These are phyloP conservation scores for Cyclospora cayetanensis DNA, from an alignment of 169 alveolate species.

Conservation along the genomic window DNA sequence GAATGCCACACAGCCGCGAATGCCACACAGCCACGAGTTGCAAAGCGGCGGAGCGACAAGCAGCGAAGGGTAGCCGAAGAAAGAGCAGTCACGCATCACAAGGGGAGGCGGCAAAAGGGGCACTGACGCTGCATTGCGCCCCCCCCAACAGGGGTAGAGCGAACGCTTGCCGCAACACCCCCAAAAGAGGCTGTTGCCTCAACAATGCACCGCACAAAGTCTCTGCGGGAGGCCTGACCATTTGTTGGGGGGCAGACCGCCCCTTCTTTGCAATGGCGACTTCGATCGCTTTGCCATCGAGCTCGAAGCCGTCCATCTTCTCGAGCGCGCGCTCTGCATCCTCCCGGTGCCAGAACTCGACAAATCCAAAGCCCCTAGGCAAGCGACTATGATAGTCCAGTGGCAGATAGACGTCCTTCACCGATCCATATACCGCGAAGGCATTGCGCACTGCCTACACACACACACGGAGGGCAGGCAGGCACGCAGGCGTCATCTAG, in stretches of 20 bases:
- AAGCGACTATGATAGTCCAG: constrained; percentile 89
- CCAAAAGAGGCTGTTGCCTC: background rate
- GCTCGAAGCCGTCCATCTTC: constrained; percentile 69
- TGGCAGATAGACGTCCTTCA: constrained; percentile 93
- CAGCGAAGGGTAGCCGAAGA: background rate
- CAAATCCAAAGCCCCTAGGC: constrained; percentile 93
- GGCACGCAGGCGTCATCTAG: background rate
- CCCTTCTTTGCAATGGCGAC: constrained; percentile 72
- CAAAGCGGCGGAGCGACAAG: background rate
- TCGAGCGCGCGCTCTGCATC: constrained; percentile 89
- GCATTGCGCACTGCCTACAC: constrained; percentile 62
- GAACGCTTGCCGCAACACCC: background rate
- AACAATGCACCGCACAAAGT: background rate
- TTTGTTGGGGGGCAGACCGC: constrained; percentile 68
- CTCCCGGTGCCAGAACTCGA: constrained; percentile 82
- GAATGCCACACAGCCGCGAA: background rate
- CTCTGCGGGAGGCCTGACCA: background rate
- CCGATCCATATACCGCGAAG: constrained; percentile 80
- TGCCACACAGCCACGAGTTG: background rate
- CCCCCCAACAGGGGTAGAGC: no score
- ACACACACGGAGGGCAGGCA: background rate
- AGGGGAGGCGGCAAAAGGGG: no score
- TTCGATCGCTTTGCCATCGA: constrained; percentile 61
- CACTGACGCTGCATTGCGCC: no score
- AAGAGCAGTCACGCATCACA: background rate